phyloP scores from a whole-genome alignment of 169 alveolate species.

The Plasmodium gaboni region DNA sequence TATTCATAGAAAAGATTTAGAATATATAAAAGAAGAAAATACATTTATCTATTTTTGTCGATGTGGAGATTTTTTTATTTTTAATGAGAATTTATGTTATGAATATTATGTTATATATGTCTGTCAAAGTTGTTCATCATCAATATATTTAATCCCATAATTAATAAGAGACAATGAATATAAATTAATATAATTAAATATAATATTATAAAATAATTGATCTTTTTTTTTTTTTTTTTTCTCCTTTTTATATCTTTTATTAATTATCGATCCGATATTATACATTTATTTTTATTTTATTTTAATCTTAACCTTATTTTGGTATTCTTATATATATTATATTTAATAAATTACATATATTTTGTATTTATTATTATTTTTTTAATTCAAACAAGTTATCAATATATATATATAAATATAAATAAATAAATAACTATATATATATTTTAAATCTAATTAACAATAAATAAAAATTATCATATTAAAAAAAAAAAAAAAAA shows the following conservation, averaged over 20 bases:
- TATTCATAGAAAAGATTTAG: constrained; percentile 41
- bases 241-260: too few relatives aligned
- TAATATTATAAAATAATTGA: constrained; percentile 1
- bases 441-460: too few relatives aligned
- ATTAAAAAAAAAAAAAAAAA: background rate
- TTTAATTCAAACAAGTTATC: too few relatives aligned
- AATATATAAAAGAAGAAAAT: constrained; percentile 45
- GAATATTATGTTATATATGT: constrained; percentile 50
- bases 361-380: too few relatives aligned
- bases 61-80: constrained; percentile 64
- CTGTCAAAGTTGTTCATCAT: constrained; percentile 72
- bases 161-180: background rate
- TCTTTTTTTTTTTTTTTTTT: background rate
- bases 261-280: background rate
- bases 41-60: constrained; percentile 52
- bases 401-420: too few relatives aligned
- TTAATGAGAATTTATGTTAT: constrained; percentile 40
- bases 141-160: constrained; percentile 58
- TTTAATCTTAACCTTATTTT: background rate
- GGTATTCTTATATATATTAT: too few relatives aligned
- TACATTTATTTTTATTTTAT: background rate
- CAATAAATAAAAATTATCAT: background rate
- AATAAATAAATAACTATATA: too few relatives aligned
- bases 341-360: too few relatives aligned
- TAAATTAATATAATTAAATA: background rate